Conservation (phyloP, 345 rosid species). For the Gossypium raimondii region DNA sequence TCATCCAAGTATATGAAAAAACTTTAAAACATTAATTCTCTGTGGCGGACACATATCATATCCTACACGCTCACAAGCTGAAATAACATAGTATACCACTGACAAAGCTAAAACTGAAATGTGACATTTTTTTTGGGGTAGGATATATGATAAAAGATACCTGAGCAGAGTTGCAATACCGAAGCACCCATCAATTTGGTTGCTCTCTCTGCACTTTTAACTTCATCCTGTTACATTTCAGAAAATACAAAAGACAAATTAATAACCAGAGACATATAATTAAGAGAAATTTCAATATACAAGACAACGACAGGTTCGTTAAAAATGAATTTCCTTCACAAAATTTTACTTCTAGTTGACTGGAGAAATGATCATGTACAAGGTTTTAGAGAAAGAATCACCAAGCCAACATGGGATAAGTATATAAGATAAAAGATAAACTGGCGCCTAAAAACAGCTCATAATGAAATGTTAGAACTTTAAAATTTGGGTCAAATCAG, state of each 20-base stretch:
- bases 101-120: constrained; percentile 2
- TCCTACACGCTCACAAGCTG: neutral
- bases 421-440: neutral
- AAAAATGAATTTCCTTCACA: neutral
- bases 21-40: neutral
- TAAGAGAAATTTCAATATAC: neutral
- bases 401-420: neutral
- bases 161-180: constrained; percentile 47
- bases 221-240: constrained; percentile 48
- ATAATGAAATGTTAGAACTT: neutral
- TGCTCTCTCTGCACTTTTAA: constrained; percentile 64
- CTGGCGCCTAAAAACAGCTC: neutral
- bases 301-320: neutral
- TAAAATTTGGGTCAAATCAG: neutral
- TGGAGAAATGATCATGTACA: neutral
- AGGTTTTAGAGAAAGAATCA: neutral
- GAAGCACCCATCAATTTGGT: constrained; percentile 74
- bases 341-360: neutral
- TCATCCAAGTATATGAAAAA: neutral
- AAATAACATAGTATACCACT: neutral
- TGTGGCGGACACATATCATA: neutral
- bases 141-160: constrained; percentile 23
- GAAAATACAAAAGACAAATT: neutral
- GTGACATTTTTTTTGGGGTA: neutral
- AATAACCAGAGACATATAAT: neutral